phyloP scores from a whole-genome alignment of 1,139 yeast species.

The Pichia sp. region DNA sequence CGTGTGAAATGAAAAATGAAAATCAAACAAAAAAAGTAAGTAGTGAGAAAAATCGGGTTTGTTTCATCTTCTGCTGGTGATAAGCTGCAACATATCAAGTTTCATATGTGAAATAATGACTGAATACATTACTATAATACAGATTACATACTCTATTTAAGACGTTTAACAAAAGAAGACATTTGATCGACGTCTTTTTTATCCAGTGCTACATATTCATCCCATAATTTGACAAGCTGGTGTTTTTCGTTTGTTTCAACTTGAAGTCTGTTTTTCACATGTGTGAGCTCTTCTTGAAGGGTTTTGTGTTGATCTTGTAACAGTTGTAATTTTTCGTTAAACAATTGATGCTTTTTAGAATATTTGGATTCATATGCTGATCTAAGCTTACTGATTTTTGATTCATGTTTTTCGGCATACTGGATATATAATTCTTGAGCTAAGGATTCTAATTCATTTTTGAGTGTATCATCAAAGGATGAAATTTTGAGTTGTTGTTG shows the following conservation, averaged over 20 bases:
- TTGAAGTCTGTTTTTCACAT: slow-evolving; percentile 38
- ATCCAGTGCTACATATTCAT: slow-evolving; percentile 30
- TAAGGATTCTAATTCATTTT: slow-evolving; percentile 45
- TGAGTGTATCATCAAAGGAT: slow-evolving; percentile 39
- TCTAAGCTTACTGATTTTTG: slow-evolving; percentile 50
- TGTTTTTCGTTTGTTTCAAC: slow-evolving; percentile 49
- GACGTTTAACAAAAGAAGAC: slow-evolving; percentile 11
- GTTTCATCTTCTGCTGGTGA: not conserved
- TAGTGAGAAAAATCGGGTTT: not conserved
- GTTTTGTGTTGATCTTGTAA: slow-evolving; percentile 35
- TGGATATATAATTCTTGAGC: slow-evolving; percentile 63
- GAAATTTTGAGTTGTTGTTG: slow-evolving; percentile 22
- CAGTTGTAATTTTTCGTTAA: slow-evolving; percentile 28
- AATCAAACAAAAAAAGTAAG: not conserved
- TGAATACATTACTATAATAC: not conserved
- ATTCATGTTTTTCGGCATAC: slow-evolving; percentile 64
- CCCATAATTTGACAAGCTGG: slow-evolving; percentile 48
- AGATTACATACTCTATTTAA: slow-evolving; percentile 1
- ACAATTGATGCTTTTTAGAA: slow-evolving; percentile 34
- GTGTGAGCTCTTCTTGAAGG: slow-evolving; percentile 38
- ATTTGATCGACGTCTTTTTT: slow-evolving; percentile 13
- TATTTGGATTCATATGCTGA: slow-evolving; percentile 47
- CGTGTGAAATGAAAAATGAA: not conserved
- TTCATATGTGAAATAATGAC: not conserved
- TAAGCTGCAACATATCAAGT: not conserved